Evolutionary conservation across 225 moss, liverwort and hornwort genomes (phyloP).

Genomic region (Bryum argenteum): DNA sequence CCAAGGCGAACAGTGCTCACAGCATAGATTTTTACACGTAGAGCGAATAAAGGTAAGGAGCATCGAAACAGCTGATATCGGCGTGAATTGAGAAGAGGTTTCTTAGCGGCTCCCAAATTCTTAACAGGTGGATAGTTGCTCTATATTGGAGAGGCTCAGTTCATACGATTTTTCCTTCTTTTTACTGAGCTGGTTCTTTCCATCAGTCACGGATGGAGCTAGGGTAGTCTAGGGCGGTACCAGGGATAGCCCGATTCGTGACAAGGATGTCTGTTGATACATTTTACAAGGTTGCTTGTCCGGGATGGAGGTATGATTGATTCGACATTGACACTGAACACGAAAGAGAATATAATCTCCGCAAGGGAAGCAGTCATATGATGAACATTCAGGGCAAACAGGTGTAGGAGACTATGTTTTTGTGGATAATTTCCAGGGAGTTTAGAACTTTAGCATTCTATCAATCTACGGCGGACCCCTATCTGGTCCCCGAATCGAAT

Average conservation of each 20-base stretch:
- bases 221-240: neutral
- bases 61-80: neutral
- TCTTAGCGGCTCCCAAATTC: too few species aligned
- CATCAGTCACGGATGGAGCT: neutral
- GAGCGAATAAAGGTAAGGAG: neutral
- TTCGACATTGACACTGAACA: neutral
- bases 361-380: neutral
- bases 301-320: neutral
- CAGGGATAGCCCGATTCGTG: neutral
- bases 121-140: neutral
- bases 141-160: slow-evolving; percentile 10
- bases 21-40: too few species aligned
- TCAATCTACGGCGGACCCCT: neutral
- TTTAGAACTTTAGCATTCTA: neutral
- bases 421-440: neutral
- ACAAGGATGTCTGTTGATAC: neutral
- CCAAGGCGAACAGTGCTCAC: too few species aligned
- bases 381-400: neutral
- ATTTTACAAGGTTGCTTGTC: neutral
- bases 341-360: neutral
- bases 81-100: too few species aligned
- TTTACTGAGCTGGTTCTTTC: slow-evolving; percentile 1
- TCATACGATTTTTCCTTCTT: neutral
- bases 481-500: neutral
- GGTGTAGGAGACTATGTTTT: neutral